These are phyloP conservation scores for Anthoceros angustus DNA, from an alignment of 225 moss, liverwort and hornwort genomes.

Conservation along the genomic window DNA sequence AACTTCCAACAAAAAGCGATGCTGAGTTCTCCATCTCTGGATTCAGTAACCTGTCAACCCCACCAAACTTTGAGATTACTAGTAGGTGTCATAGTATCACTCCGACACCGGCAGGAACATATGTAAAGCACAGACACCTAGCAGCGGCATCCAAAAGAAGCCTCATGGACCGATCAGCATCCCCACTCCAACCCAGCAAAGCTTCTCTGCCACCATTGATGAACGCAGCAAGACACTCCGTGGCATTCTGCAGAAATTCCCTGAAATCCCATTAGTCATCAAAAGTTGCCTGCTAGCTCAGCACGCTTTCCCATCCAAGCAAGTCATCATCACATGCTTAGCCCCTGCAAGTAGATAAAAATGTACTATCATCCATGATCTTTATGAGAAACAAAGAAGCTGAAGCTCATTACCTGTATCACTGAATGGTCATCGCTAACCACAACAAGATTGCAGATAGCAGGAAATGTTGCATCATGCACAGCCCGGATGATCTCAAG, in stretches of 20 bases:
- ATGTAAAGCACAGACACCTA: conserved; percentile 22
- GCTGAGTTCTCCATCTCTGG: conserved; percentile 73
- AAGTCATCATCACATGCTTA: too few species aligned
- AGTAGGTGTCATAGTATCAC: not conserved
- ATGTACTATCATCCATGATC: too few species aligned
- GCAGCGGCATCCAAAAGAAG: conserved; percentile 78
- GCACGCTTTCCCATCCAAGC: too few species aligned
- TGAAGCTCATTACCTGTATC: conserved; percentile 41
- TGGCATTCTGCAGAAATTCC: conserved; percentile 48
- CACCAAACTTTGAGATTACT: not conserved
- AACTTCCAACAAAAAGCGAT: conserved; percentile 70
- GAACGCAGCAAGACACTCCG: conserved; percentile 67
- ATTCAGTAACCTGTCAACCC: conserved; percentile 47
- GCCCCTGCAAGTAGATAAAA: too few species aligned
- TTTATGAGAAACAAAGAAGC: not conserved
- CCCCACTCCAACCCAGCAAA: conserved; percentile 54
- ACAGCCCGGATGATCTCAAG: conserved; percentile 46
- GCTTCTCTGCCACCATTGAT: conserved; percentile 78
- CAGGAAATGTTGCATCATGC: conserved; percentile 52
- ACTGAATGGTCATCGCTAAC: conserved; percentile 67
- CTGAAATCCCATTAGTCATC: not conserved
- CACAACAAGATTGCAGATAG: conserved; percentile 53
- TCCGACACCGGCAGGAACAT: not conserved
- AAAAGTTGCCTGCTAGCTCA: too few species aligned
- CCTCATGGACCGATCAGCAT: conserved; percentile 43